Percentiles rank a stretch among this genome's conserved stretches.
Conservation (phyloP, 441 rosid species). For the Populus hybrid region DNA sequence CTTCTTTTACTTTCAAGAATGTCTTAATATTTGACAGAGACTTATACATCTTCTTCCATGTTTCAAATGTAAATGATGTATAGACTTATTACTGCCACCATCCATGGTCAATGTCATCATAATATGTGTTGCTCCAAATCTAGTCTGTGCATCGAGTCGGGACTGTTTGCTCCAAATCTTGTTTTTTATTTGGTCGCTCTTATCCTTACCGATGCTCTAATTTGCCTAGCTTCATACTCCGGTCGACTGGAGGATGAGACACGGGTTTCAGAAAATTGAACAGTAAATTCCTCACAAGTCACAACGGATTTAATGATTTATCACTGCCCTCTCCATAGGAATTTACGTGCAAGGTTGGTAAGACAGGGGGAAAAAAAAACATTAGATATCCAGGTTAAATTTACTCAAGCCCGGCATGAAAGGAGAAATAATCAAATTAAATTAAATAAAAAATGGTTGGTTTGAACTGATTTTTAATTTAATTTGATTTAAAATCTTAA, state of each 20-base stretch:
- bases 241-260: slow-evolving; percentile 16
- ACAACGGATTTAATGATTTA: neutral
- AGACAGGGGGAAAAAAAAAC: neutral
- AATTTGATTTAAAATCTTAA: no score
- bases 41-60: slow-evolving; percentile 7
- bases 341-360: no score
- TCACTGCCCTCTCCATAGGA: no score
- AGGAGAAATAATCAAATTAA: rapidly evolving
- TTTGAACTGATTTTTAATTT: no score
- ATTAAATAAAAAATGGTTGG: no score
- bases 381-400: neutral
- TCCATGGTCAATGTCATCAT: slow-evolving; percentile 63
- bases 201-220: neutral
- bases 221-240: slow-evolving; percentile 60
- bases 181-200: slow-evolving; percentile 42
- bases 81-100: slow-evolving; percentile 56
- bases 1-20: neutral
- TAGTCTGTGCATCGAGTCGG: slow-evolving; percentile 40
- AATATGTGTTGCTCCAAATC: slow-evolving; percentile 90
- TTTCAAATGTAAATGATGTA: slow-evolving; percentile 44
- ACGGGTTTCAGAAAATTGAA: neutral
- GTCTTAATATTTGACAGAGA: neutral
- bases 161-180: slow-evolving; percentile 91
- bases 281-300: neutral
- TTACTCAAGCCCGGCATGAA: no score